Evolutionary conservation across 2,329 filamentous ascomycete species (phyloP).

Genomic region (Nemania serpens): DNA sequence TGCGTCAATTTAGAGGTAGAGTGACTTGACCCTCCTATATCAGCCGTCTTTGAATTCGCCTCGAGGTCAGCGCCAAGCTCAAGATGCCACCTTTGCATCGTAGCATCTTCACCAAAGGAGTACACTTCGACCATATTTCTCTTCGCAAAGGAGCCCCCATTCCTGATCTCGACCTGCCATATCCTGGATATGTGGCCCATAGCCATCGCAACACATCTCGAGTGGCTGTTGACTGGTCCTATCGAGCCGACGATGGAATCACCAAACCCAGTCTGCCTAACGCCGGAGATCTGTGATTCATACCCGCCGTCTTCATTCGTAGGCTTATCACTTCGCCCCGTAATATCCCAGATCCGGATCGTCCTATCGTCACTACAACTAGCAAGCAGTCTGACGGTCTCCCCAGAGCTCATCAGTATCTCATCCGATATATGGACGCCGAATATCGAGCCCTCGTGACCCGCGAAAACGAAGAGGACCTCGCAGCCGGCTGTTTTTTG

Average conservation of each 20-base stretch:
- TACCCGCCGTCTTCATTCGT: constrained; percentile 39
- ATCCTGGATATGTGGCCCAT: constrained; percentile 92
- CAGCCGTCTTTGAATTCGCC: neutral
- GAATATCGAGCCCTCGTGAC: constrained; percentile 93
- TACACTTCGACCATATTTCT: constrained; percentile 56
- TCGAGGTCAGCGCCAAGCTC: constrained; percentile 38
- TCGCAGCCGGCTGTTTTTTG: constrained; percentile 39
- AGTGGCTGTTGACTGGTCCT: constrained; percentile 38
- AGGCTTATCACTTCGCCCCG: constrained; percentile 49
- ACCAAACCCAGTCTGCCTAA: constrained; percentile 68
- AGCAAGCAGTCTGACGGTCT: constrained; percentile 67
- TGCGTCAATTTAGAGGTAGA: constrained; percentile 51
- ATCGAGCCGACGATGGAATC: constrained; percentile 41
- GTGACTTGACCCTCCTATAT: neutral
- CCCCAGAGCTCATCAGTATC: constrained; percentile 47
- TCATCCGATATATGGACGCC: constrained; percentile 77
- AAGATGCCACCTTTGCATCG: constrained; percentile 72
- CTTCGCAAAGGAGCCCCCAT: constrained; percentile 27
- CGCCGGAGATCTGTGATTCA: constrained; percentile 39
- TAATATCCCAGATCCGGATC: constrained; percentile 85
- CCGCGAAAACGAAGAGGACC: constrained; percentile 60
- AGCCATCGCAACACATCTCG: constrained; percentile 65
- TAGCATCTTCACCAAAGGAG: constrained; percentile 86
- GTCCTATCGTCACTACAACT: constrained; percentile 96
- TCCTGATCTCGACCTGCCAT: constrained; percentile 76